Base-by-base conservation (phyloP, 495 filamentous ascomycete species). In the Antarctomyces pellizariae region DNA sequence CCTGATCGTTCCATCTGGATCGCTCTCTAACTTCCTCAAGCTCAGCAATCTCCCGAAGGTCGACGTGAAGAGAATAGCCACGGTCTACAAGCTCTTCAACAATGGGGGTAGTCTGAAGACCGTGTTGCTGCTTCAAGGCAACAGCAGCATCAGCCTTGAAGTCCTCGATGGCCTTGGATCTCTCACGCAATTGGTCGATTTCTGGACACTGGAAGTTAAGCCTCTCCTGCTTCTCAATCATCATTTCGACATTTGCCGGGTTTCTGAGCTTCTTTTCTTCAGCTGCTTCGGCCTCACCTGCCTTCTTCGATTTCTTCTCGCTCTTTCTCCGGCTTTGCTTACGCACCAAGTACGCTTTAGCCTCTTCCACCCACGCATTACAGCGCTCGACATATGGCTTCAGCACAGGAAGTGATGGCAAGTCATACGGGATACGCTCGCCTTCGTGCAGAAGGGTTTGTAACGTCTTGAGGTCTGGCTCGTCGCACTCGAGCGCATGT, bases 311-410 rank as follows among this genome's bases (percentile, higher is more conserved):
- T 17, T 65, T 71, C 44, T 84, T 89, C 42, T 93, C 83, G 48
- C 76, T 93, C 53, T 99, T 99, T 33, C 86, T 79, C 39, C 86
- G 74, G 47, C 90, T 91, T 53, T 95, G 86, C 54, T 99, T 99
- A 26, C 86, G 75, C 34, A 83, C 82, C 37, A 84, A 92, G 58
- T 86, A 99, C 46, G 80, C 90, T 36, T 75, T 80, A 32, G 86
- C 86, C 52, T 93, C 84, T 36, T 99, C 86, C 36, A 93, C 80
- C 78, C 89, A 90, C 47, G 91, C 83, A 50, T 91, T 86, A 54
- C 83, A 92, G 38, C 74, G 71, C 38, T 89, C 78, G 47, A 95
- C 86, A 54, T 84, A 95, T 35, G 64, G 59, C 52, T 69, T 75
- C 43, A 99, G 67, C 41, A 69, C 61, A 38, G 71, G 64, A 31